Evolutionary conservation across 495 filamentous ascomycete species (phyloP).

Genomic region (Cercophora newfieldiana): DNA sequence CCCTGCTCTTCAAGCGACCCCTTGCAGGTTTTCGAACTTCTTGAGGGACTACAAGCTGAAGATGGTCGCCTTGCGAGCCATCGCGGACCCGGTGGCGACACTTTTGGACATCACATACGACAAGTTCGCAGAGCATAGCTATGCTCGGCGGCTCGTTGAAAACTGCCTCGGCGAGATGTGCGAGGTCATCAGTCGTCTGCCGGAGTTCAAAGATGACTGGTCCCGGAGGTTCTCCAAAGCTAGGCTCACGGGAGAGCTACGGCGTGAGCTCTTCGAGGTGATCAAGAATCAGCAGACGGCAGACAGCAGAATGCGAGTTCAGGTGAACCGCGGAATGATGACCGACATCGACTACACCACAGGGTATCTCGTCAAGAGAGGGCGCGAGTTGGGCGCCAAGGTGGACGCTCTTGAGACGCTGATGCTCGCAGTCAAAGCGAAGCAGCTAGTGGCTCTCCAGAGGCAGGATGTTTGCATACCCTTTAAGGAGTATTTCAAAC

Average conservation of each 20-base stretch:
- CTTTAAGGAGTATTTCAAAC: slow-evolving; percentile 16
- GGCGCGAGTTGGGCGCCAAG: slow-evolving; percentile 63
- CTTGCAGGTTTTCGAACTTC: slow-evolving; percentile 24
- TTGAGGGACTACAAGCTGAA: slow-evolving; percentile 60
- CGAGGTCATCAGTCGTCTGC: slow-evolving; percentile 40
- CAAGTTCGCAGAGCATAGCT: slow-evolving; percentile 61
- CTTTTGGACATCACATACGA: slow-evolving; percentile 73
- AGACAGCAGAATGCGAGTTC: slow-evolving; percentile 64
- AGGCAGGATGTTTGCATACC: slow-evolving; percentile 29
- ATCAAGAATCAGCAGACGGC: slow-evolving; percentile 52
- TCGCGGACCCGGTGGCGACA: slow-evolving; percentile 77
- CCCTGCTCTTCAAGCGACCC: slow-evolving; percentile 27
- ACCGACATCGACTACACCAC: slow-evolving; percentile 82
- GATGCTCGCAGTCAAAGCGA: slow-evolving; percentile 38
- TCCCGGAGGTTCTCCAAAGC: slow-evolving; percentile 57
- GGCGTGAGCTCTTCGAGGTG: slow-evolving; percentile 31
- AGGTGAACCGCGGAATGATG: slow-evolving; percentile 50
- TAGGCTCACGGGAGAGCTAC: slow-evolving; percentile 57
- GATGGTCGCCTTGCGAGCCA: slow-evolving; percentile 68
- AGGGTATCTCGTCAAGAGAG: slow-evolving; percentile 75
- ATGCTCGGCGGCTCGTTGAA: slow-evolving; percentile 63
- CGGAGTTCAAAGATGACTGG: slow-evolving; percentile 64
- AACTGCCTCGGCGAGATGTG: slow-evolving; percentile 57
- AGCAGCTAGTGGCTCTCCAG: slow-evolving; percentile 19
- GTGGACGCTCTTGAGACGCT: slow-evolving; percentile 59